phyloP scores from a whole-genome alignment of 169 alveolate genomes.

The Eimeria acervulina region DNA sequence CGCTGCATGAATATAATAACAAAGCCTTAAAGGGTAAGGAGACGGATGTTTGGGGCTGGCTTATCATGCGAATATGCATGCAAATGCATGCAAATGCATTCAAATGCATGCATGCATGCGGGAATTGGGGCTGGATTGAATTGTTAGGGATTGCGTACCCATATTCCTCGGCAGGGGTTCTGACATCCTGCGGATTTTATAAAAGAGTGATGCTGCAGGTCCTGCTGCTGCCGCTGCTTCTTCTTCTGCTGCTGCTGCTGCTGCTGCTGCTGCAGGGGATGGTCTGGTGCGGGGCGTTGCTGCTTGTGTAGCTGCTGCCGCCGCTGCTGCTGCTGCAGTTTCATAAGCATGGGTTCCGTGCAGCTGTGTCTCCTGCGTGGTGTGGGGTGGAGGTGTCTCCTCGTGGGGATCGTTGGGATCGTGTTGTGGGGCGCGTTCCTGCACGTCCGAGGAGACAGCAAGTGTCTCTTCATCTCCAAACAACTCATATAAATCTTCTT shows the following conservation, averaged over 20 bases:
- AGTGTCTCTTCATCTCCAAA: background rate
- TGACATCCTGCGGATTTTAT: slow-evolving; percentile 5
- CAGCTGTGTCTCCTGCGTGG: too few species aligned
- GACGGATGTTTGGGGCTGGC: too few species aligned
- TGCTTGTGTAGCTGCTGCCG: background rate
- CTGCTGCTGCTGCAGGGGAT: background rate
- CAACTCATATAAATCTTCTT: slow-evolving; percentile 23
- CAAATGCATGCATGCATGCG: slow-evolving; percentile 22
- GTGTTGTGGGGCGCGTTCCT: background rate
- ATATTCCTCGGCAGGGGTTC: background rate
- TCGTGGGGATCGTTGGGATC: background rate
- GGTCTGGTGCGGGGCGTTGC: too few species aligned
- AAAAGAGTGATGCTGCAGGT: background rate
- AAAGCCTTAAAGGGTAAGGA: too few species aligned
- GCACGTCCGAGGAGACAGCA: background rate
- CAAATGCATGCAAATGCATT: background rate
- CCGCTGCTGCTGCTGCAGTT: background rate
- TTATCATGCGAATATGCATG: too few species aligned
- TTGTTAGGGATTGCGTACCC: background rate
- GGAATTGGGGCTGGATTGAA: background rate
- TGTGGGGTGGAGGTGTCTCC: background rate
- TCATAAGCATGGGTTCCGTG: background rate
- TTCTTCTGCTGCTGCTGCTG: slow-evolving; percentile 16
- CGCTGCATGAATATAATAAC: too few species aligned
- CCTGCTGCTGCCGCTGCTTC: background rate